Base-by-base conservation (phyloP, 768 basidiomycete species). In the Collybia mongolica region DNA sequence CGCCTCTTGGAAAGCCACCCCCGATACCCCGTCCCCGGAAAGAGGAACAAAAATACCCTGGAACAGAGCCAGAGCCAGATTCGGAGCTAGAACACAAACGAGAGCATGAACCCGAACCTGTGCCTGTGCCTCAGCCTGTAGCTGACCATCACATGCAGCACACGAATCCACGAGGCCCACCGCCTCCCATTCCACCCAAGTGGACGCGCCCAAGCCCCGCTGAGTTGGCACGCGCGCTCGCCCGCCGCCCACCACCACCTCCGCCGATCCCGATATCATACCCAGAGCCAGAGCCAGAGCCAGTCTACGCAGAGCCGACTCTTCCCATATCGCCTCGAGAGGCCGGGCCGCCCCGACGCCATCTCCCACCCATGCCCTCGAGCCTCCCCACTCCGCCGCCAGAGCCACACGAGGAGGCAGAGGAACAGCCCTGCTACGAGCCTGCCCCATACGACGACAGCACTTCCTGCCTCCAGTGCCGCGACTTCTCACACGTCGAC, bases 401-500 rank as follows among this genome's bases (percentile, higher is more conserved):
- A 26, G 49, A 62, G 29, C 45, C 46, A 37, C 54, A 60, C 44
- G 15, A 40, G 11, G 40, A 39, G n/a, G 39, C 48, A 24, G 43
- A 46, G 41, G 41, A 51, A 26, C 41, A 55, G n/a, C 29, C 40
- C 12, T 48, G 48, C 41, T 48, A 53, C 38, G 46, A 49, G 14
- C 23, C 24, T 32, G 8, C 4, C 32, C 29, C 42, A 41, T 24
- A 26, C 22, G 41, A 41, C 15, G 44, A 44, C n/a, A 36, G 26
- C 20, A 50, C 39, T 20, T 65, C 68, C 11, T 79, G 77, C 48
- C 53, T 74, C 18, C 71, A 73, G 53, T 79, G 76, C 59, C 65
- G 70, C 50, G 72, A 75, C 57, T 77, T 75, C 49, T 65, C 70
- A 15, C 42, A 55, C 37, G 72, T 74, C 28, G 77, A 79, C 48